Evolutionary conservation across 345 rosid species (phyloP).

Genomic region (Salix purpurea): DNA sequence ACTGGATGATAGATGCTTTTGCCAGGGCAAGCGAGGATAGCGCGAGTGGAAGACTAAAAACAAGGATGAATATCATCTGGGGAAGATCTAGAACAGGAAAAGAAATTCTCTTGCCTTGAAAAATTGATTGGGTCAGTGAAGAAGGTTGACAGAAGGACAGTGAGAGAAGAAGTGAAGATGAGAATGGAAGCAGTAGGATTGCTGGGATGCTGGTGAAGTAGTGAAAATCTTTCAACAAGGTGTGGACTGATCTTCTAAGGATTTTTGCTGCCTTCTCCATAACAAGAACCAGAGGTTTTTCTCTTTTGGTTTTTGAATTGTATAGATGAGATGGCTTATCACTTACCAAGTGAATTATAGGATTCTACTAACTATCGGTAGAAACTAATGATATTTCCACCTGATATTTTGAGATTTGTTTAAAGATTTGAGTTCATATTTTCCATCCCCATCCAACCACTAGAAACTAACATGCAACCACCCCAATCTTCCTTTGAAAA

Average conservation of each 20-base stretch:
- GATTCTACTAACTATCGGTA: no score
- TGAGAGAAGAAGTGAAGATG: constrained; percentile 31
- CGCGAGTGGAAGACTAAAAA: constrained; percentile 21
- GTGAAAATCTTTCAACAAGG: constrained; percentile 32
- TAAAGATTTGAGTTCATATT: not conserved
- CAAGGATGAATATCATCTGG: not conserved
- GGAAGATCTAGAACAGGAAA: not conserved
- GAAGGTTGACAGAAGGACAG: constrained; percentile 8
- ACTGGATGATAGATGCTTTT: constrained; percentile 28
- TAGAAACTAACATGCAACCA: constrained; percentile 19
- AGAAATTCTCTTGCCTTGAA: not conserved
- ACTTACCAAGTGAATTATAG: no score
- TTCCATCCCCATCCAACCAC: constrained; percentile 14
- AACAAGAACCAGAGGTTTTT: not conserved
- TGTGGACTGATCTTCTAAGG: constrained; percentile 40
- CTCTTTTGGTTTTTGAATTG: no score
- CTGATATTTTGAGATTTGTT: not conserved
- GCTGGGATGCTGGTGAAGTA: constrained; percentile 25
- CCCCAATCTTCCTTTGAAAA: not conserved
- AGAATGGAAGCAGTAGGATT: constrained; percentile 41
- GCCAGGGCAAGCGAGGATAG: constrained; percentile 30
- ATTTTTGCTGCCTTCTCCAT: constrained; percentile 34
- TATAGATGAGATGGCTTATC: no score
- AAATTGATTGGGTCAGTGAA: not conserved
- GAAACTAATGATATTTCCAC: not conserved